These are phyloP conservation scores for Sophora flavescens DNA, from an alignment of 306 rosid species.

Conservation along the genomic window DNA sequence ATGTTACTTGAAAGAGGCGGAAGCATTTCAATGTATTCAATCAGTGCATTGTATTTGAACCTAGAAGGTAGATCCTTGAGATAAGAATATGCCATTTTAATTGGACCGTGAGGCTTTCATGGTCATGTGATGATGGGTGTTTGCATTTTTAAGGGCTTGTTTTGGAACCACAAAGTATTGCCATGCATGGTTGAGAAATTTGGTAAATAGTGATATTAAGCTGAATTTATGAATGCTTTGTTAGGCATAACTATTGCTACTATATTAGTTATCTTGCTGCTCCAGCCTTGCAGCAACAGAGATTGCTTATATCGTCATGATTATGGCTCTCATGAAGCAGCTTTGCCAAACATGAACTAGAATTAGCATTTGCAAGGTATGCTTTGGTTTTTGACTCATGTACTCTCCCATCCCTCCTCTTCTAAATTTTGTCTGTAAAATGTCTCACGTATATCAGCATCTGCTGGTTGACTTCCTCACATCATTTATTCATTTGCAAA, in stretches of 20 bases:
- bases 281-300: conserved; percentile 66
- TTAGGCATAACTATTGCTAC: background rate
- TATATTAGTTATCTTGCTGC: conserved; percentile 39
- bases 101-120: conserved; percentile 34
- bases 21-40: conserved; percentile 64
- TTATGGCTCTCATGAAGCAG: conserved; percentile 64
- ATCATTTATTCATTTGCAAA: conserved; percentile 1
- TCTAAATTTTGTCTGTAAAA: background rate
- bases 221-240: conserved; percentile 38
- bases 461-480: conserved; percentile 11
- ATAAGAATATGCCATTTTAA: conserved; percentile 47
- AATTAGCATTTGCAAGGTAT: conserved; percentile 65
- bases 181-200: conserved; percentile 70
- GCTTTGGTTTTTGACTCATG: conserved; percentile 20
- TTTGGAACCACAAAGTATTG: conserved; percentile 71
- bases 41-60: conserved; percentile 60
- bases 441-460: background rate
- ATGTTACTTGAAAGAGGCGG: conserved; percentile 61
- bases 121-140: conserved; percentile 39
- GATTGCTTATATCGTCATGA: conserved; percentile 66
- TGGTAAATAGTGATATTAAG: conserved; percentile 48
- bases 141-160: conserved; percentile 62
- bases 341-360: conserved; percentile 64
- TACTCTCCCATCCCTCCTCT: conserved; percentile 1
- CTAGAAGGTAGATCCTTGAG: conserved; percentile 65